Percentiles rank a stretch among this genome's conserved stretches.
Conservation (phyloP, 2,329 filamentous ascomycete species). For the Fusarium solani-melongenae region DNA sequence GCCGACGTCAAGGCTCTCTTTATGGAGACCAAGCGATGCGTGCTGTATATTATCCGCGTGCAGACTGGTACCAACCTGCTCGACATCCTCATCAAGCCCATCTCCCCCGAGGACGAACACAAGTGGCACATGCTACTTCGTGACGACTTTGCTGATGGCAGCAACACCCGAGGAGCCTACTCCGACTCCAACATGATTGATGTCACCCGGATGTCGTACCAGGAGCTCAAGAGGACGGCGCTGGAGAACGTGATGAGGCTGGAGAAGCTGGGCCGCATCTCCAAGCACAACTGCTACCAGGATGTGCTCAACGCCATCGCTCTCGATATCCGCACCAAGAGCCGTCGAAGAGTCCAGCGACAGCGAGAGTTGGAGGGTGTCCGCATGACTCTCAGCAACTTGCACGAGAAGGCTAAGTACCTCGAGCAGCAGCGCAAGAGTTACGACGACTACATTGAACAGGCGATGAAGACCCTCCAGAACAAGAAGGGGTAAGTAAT, state of each 20-base stretch:
- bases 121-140: conserved; percentile 85
- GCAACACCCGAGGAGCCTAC: conserved; percentile 83
- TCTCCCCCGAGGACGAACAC: conserved; percentile 86
- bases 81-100: conserved; percentile 93
- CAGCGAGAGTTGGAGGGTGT: conserved; percentile 91
- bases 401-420: conserved; percentile 89
- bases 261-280: conserved; percentile 88
- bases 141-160: conserved; percentile 79
- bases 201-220: conserved; percentile 88
- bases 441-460: conserved; percentile 99
- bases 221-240: conserved; percentile 90
- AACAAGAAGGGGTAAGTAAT: conserved; percentile 86
- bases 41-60: conserved; percentile 96
- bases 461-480: conserved; percentile 96
- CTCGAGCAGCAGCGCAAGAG: conserved; percentile 95
- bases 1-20: conserved; percentile 92
- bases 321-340: conserved; percentile 96
- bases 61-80: conserved; percentile 93
- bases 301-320: conserved; percentile 98
- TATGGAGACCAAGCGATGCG: conserved; percentile 97
- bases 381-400: conserved; percentile 76
- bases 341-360: conserved; percentile 88
- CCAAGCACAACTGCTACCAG: conserved; percentile 92
- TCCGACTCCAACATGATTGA: conserved; percentile 90
- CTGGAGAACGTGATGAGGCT: conserved; percentile 93